Base-by-base conservation (phyloP, 345 rosid genomes). In the Fremontodendron californicum region DNA sequence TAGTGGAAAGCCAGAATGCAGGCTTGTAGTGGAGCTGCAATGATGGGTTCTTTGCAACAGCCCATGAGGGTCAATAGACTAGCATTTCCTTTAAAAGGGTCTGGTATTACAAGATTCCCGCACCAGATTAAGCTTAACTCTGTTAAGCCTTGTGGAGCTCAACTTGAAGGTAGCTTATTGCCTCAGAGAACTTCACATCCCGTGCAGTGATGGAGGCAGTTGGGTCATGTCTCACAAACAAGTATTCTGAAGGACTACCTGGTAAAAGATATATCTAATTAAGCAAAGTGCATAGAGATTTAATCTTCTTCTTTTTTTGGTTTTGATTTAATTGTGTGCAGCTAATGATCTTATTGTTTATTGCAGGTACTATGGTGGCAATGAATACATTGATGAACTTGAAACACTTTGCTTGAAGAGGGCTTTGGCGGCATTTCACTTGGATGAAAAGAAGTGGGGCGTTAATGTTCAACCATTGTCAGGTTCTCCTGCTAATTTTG, bases 401-500 rank as follows among this genome's bases (percentile, higher is more conserved):
- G 98, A 94, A 85, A 92, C 79, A 40, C 91, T 94, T 74, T 93
- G 98, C 75, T 97, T 91, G 82, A 78, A 88, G 23, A 88, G 97
- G 78, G 97, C 98, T 76, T 81, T 91, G 81, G 89, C 86, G 18
- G 90, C 97, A 33, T 94, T 91, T 88, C 90, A 83, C 60, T 78
- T 94, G 58, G 97, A 92, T 78, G 81, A 87, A 46, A 84, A 80
- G 15, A 86, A n/a, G n/a, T n/a, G n/a, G n/a, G n/a, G n/a, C n/a
- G n/a, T n/a, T n/a, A n/a, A n/a, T n/a, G n/a, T n/a, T n/a, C n/a
- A n/a, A n/a, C n/a, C n/a, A n/a, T n/a, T n/a, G n/a, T n/a, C n/a
- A n/a, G n/a, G n/a, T n/a, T 94, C 97, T 19, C 97, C 98, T 78
- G 98, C 98, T 54, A 94, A 94, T 82, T 92, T 92, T 83, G 98